These are phyloP conservation scores for Pascua sp. DNA, from an alignment of 1,284 basidiomycete genomes.

Conservation along the genomic window DNA sequence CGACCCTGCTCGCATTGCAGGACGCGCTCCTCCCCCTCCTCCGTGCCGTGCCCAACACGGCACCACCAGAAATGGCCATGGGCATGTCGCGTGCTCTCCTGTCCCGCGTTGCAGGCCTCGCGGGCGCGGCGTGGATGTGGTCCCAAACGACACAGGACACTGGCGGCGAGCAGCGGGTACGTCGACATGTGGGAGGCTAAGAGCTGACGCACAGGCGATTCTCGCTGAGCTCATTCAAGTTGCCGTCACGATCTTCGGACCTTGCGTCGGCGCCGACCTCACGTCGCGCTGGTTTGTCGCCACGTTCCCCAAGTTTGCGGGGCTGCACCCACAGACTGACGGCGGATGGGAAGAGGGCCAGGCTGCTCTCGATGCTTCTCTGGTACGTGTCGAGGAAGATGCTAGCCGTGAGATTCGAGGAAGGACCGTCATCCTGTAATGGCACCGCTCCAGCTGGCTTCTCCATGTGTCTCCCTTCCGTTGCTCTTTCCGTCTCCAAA, in stretches of 20 bases:
- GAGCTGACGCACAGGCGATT: constrained; percentile 23
- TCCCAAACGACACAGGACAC: constrained; percentile 22
- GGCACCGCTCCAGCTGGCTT: background rate
- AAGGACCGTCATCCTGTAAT: too few relatives aligned
- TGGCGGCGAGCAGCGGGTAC: constrained; percentile 37
- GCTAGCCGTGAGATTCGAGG: background rate
- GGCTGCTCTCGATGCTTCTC: constrained; percentile 13
- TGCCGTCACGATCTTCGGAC: constrained; percentile 26
- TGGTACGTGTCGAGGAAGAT: constrained; percentile 7
- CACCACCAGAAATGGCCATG: constrained; percentile 10
- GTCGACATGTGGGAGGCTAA: background rate
- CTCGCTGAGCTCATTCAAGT: constrained; percentile 28
- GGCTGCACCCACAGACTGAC: constrained; percentile 11
- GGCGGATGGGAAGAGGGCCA: constrained; percentile 14
- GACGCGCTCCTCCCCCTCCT: constrained; percentile 26
- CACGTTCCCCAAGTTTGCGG: constrained; percentile 25
- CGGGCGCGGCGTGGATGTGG: constrained; percentile 29
- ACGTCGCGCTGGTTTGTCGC: constrained; percentile 32
- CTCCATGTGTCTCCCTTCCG: background rate
- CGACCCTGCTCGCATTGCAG: constrained; percentile 27
- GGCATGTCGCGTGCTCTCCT: constrained; percentile 21
- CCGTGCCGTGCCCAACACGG: constrained; percentile 11
- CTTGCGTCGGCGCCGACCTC: constrained; percentile 22
- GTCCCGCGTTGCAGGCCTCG: constrained; percentile 10
- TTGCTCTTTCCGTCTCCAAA: background rate